Conservation (phyloP, 2,329 filamentous ascomycete species). For the Cercospora canescens region DNA sequence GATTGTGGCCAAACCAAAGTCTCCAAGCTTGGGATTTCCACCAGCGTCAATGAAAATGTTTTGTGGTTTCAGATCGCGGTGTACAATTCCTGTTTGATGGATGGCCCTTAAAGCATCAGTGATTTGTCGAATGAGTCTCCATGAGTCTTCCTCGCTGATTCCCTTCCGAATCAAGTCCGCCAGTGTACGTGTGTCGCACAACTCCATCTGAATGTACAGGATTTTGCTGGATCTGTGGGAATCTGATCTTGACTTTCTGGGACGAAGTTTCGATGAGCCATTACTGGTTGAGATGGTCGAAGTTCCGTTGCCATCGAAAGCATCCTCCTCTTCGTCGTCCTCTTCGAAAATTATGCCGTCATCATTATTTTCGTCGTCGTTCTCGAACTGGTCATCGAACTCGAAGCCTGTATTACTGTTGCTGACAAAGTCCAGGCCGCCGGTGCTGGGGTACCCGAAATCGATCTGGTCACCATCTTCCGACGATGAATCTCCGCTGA, state of each 20-base stretch:
- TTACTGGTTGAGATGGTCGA: slow-evolving; percentile 25
- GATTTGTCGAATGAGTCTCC: slow-evolving; percentile 89
- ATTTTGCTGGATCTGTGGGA: slow-evolving; percentile 63
- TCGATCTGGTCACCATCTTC: slow-evolving; percentile 58
- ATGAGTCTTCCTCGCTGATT: slow-evolving; percentile 75
- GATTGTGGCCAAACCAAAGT: slow-evolving; percentile 92
- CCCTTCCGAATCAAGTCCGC: slow-evolving; percentile 81
- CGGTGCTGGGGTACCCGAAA: slow-evolving; percentile 65
- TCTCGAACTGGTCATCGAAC: slow-evolving; percentile 64
- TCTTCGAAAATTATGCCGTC: slow-evolving; percentile 21
- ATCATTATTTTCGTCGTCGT: slow-evolving; percentile 54
- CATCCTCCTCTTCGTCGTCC: slow-evolving; percentile 44
- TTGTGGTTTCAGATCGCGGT: slow-evolving; percentile 94
- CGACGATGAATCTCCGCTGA: background rate
- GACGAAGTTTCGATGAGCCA: slow-evolving; percentile 13
- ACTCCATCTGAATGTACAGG: slow-evolving; percentile 98
- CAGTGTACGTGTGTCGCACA: slow-evolving; percentile 90
- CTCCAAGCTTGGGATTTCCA: slow-evolving; percentile 91
- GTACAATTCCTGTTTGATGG: slow-evolving; percentile 86
- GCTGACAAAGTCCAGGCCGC: slow-evolving; percentile 90
- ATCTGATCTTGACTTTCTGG: slow-evolving; percentile 49
- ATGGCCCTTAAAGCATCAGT: slow-evolving; percentile 89
- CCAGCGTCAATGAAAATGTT: slow-evolving; percentile 94
- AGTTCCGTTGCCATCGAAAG: slow-evolving; percentile 36
- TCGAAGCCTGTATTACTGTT: slow-evolving; percentile 77